Percentiles rank a stretch among this genome's conserved stretches.
Conservation (phyloP, 805 yeast genomes). For the Wickerhamomyces alni region DNA sequence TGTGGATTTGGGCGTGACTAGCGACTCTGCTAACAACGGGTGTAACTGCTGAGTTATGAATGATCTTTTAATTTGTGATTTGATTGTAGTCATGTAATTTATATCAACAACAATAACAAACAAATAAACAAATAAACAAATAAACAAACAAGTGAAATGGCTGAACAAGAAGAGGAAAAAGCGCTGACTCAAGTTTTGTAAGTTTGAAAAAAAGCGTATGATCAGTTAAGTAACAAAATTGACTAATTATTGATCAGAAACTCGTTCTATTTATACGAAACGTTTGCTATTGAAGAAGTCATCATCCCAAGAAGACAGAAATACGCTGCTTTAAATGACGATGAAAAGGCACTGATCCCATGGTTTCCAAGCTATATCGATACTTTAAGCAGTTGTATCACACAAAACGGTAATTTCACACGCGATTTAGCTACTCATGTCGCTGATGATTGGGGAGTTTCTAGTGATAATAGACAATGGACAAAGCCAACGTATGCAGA, state of each 20-base stretch:
- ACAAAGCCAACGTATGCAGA: constrained; percentile 33
- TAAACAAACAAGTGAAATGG: not conserved
- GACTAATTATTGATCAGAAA: not conserved
- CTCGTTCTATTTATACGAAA: constrained; percentile 19
- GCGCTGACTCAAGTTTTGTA: not conserved
- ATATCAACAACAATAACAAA: not conserved
- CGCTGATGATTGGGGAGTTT: constrained; percentile 46
- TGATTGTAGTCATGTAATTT: too few relatives aligned
- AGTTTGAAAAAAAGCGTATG: too few relatives aligned
- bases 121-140: too few relatives aligned
- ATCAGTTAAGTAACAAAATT: too few relatives aligned
- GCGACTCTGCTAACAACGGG: constrained; percentile 25
- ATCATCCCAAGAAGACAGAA: constrained; percentile 28
- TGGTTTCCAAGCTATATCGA: constrained; percentile 43
- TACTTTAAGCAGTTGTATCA: constrained; percentile 36
- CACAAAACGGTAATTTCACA: constrained; percentile 39
- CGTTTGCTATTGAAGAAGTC: constrained; percentile 28
- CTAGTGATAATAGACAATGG: constrained; percentile 36
- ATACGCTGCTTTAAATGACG: constrained; percentile 28
- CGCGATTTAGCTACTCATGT: constrained; percentile 35
- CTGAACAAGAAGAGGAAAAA: not conserved
- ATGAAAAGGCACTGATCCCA: constrained; percentile 39
- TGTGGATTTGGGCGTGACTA: constrained; percentile 27
- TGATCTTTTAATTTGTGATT: too few relatives aligned
- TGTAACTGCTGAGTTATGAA: too few relatives aligned